Conservation (phyloP, 208 protist species). For the Crithidia brevicula region DNA sequence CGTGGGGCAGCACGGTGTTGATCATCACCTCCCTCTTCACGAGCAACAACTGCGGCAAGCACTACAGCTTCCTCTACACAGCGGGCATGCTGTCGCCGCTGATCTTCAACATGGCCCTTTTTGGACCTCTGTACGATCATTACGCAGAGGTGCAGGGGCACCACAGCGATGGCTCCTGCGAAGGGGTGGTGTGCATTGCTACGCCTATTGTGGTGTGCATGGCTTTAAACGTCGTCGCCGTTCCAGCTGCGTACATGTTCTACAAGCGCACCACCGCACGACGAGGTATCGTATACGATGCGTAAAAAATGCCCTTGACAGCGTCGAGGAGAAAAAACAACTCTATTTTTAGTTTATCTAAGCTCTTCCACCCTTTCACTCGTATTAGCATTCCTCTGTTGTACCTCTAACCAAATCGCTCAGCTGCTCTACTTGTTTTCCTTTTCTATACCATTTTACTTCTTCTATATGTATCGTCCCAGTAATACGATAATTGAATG, state of each 20-base stretch:
- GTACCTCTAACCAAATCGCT: too few species aligned
- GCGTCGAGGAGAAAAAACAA: neutral
- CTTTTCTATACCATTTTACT: too few species aligned
- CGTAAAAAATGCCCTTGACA: neutral
- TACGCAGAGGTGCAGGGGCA: slow-evolving; percentile 49
- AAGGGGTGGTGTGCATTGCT: slow-evolving; percentile 61
- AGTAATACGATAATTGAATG: too few species aligned
- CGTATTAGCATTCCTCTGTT: too few species aligned
- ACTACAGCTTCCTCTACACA: slow-evolving; percentile 86
- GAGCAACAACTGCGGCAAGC: slow-evolving; percentile 70
- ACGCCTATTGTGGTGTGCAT: slow-evolving; percentile 56
- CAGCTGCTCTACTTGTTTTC: too few species aligned
- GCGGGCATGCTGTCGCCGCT: slow-evolving; percentile 81
- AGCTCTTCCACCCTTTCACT: too few species aligned
- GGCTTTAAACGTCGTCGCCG: slow-evolving; percentile 53
- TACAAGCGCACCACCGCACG: slow-evolving; percentile 32
- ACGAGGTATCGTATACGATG: slow-evolving; percentile 22
- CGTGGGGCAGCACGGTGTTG: slow-evolving; percentile 80
- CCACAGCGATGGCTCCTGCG: slow-evolving; percentile 38
- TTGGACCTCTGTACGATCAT: slow-evolving; percentile 76
- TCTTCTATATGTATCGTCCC: too few species aligned
- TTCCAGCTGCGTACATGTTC: slow-evolving; percentile 49
- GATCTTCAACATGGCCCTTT: slow-evolving; percentile 79
- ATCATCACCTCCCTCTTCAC: slow-evolving; percentile 72
- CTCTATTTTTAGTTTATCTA: too few species aligned